Conservation (phyloP, 768 basidiomycete genomes). For the Rhizopogon sp. region DNA sequence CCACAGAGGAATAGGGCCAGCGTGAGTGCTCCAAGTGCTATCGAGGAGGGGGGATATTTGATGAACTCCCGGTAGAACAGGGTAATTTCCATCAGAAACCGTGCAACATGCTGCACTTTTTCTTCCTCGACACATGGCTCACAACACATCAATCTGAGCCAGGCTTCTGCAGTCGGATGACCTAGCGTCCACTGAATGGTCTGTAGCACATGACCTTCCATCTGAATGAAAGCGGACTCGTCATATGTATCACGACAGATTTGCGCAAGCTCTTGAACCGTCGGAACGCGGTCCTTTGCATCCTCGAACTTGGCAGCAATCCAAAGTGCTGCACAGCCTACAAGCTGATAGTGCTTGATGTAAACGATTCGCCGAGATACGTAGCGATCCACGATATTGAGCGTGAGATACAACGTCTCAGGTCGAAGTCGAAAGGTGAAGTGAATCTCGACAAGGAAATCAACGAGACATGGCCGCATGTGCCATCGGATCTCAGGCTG, state of each 20-base stretch:
- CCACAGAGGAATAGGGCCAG: conserved; percentile 87
- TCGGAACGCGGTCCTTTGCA: conserved; percentile 96
- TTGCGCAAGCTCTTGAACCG: conserved; percentile 88
- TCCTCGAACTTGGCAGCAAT: conserved; percentile 99
- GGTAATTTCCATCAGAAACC: conserved; percentile 99
- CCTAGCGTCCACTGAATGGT: conserved; percentile 97
- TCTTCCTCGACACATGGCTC: conserved; percentile 75
- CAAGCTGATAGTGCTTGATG: conserved; percentile 98
- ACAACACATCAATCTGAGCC: conserved; percentile 83
- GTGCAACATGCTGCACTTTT: conserved; percentile 91
- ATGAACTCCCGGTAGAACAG: conserved; percentile 97
- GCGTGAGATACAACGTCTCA: conserved; percentile 95
- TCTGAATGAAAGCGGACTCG: conserved; percentile 96
- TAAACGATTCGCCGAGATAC: conserved; percentile 98
- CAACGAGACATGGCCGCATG: conserved; percentile 98
- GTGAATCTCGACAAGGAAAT: conserved; percentile 98
- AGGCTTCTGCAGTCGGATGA: conserved; percentile 96
- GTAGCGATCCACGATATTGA: conserved; percentile 99
- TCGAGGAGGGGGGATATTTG: conserved; percentile 76
- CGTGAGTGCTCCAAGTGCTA: conserved; percentile 86
- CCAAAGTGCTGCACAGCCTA: conserved; percentile 98
- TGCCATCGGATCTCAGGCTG: conserved; percentile 99
- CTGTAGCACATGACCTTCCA: conserved; percentile 95
- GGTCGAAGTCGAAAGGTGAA: conserved; percentile 97
- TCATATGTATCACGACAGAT: conserved; percentile 98